Base-by-base conservation (phyloP, 768 basidiomycete genomes). In the Xerocomus spinulosus region DNA sequence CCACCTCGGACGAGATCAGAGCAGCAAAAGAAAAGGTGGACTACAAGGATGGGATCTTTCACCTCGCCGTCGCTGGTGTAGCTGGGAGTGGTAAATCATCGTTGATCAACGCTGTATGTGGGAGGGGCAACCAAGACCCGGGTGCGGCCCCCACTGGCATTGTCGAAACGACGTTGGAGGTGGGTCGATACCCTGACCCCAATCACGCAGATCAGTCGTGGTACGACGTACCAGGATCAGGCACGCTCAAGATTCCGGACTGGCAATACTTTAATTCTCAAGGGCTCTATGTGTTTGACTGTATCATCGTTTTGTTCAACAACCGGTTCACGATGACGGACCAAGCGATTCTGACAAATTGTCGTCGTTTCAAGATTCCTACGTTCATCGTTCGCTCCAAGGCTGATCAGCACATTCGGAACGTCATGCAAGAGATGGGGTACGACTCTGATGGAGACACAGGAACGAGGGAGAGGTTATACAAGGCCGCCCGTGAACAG, bases 231-330 rank as follows among this genome's bases (percentile, higher is more conserved):
- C 71, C 70, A 0, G 70, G 70, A 14, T 69, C 70, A 9, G 68
- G 66, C 7, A 71, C 70, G 2, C 46, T 64, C n/a, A 60, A 54
- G 32, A 52, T 69, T 39, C 60, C 66, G 17, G 68, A 67, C 43
- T 71, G 67, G 67, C 60, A 68, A 30, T 72, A 71, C 49, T 71
- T 72, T 50, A 69, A 69, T 28, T 58, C 64, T 10, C 66, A 70
- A 38, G 70, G 70, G 10, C 59, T 71, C 26, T 71, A 61, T 42
- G 56, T 68, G 46, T 71, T 71, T 45, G 68, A 72, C 38, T 63
- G 59, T 21, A 52, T 72, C 51, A 46, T 71, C 43, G 57, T 71
- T 21, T 47, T 71, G 10, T 64, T 69, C 57, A 63, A 66, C 44
- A 61, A 56, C 36, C 68, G 70, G 0, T 67, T 71, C 48, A 68